Conservation (phyloP, 345 rosid genomes). For the Eucalyptus viminalis region DNA sequence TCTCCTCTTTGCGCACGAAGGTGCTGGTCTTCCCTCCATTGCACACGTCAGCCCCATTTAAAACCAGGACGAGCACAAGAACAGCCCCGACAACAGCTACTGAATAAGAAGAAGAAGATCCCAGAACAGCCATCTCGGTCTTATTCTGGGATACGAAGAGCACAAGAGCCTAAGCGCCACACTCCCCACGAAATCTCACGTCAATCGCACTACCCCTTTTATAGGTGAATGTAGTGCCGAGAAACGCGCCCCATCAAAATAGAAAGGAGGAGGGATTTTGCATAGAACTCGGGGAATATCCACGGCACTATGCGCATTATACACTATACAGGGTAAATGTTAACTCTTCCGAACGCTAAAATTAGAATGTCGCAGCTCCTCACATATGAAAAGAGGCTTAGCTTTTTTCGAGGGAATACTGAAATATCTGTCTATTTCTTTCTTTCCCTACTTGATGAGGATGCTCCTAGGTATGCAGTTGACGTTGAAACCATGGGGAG, state of each 20-base stretch:
- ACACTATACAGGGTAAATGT: background rate
- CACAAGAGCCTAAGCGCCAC: background rate
- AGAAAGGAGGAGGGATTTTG: background rate
- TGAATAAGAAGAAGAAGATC: background rate
- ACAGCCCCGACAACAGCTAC: background rate
- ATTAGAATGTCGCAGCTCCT: background rate
- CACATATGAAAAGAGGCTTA: background rate
- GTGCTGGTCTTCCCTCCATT: background rate
- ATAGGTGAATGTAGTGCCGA: background rate
- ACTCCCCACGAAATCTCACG: background rate
- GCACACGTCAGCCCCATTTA: background rate
- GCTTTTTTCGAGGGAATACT: background rate
- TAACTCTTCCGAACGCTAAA: background rate
- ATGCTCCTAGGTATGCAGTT: background rate
- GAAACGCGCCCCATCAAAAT: background rate
- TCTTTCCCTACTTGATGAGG: background rate
- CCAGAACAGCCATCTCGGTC: background rate
- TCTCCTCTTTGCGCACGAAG: background rate
- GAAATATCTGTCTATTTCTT: background rate
- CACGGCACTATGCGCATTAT: background rate
- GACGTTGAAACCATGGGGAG: background rate
- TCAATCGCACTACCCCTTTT: background rate
- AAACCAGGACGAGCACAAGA: background rate
- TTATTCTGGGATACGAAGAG: background rate
- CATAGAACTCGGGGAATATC: background rate